Percentiles rank a stretch among this genome's conserved stretches.
phyloP scores from a whole-genome alignment of 2,329 filamentous ascomycete genomes.

The Sphaerostilbella broomeana region DNA sequence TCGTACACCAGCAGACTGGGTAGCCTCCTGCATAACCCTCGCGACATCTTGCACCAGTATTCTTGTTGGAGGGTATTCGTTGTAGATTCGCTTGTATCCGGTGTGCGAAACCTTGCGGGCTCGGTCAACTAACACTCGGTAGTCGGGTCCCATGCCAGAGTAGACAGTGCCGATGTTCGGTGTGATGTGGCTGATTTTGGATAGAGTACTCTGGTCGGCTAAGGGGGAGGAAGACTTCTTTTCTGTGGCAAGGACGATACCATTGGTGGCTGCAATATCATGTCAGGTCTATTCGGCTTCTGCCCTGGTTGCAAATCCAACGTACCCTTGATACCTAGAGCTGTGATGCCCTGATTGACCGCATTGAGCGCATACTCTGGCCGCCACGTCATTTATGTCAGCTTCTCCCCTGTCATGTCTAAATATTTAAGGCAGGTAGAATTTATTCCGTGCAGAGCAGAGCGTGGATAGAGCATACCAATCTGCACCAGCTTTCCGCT shows the following conservation, averaged over 20 bases:
- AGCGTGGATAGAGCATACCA: constrained; percentile 44
- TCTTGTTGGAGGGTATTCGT: constrained; percentile 98
- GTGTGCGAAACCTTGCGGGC: constrained; percentile 98
- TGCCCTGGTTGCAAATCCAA: neutral
- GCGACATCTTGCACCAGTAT: constrained; percentile 99
- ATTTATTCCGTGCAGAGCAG: neutral
- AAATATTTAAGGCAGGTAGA: too few species aligned
- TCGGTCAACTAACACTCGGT: constrained; percentile 94
- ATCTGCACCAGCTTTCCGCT: constrained; percentile 99
- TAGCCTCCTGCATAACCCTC: constrained; percentile 97
- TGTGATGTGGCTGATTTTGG: constrained; percentile 96
- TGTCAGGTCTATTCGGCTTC: neutral
- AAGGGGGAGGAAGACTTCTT: constrained; percentile 99
- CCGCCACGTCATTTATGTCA: constrained; percentile 13
- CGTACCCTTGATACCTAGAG: constrained; percentile 94
- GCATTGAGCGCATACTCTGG: constrained; percentile 98
- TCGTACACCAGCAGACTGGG: constrained; percentile 92
- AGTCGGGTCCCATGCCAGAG: constrained; percentile 97
- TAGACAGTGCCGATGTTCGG: constrained; percentile 99
- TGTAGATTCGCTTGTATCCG: constrained; percentile 99
- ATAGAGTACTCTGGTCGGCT: constrained; percentile 88
- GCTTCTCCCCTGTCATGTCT: neutral
- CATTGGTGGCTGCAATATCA: constrained; percentile 76
- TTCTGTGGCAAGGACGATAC: constrained; percentile 96
- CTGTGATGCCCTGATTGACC: constrained; percentile 98